A percentile compares a stretch with the other conserved stretches of the same genome.
phyloP scores from a whole-genome alignment of 2,329 filamentous ascomycete species.

The Trichophyton benhamiae region DNA sequence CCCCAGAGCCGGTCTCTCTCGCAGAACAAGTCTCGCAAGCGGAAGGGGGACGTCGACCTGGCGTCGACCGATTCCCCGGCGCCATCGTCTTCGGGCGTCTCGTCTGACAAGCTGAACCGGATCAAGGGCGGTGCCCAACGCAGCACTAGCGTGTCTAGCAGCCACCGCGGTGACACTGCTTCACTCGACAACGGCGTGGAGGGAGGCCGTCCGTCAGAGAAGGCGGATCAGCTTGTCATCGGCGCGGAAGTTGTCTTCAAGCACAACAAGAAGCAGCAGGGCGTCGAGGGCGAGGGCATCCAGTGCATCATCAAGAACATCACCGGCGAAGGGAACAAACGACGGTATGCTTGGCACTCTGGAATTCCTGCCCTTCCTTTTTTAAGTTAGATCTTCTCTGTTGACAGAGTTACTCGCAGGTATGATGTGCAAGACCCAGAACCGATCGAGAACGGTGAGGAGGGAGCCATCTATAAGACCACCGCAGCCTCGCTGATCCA shows the following conservation, averaged over 20 bases:
- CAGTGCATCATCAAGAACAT: slow-evolving; percentile 67
- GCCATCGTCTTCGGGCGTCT: slow-evolving; percentile 26
- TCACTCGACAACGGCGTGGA: slow-evolving; percentile 33
- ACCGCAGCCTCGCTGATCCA: slow-evolving; percentile 65
- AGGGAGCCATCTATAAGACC: slow-evolving; percentile 51
- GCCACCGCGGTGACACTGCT: slow-evolving; percentile 29
- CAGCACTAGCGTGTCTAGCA: slow-evolving; percentile 33
- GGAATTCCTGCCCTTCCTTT: no score
- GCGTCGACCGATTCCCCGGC: slow-evolving; percentile 35
- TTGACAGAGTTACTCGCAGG: slow-evolving; percentile 24
- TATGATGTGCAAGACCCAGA: slow-evolving; percentile 74
- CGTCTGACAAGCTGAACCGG: slow-evolving; percentile 33
- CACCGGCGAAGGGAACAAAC: slow-evolving; percentile 58
- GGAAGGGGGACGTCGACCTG: slow-evolving; percentile 34
- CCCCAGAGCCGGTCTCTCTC: slow-evolving; percentile 26
- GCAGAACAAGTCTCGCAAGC: slow-evolving; percentile 35
- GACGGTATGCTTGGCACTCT: slow-evolving; percentile 34
- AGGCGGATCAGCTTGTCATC: slow-evolving; percentile 32
- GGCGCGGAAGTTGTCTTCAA: slow-evolving; percentile 41
- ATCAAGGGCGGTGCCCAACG: slow-evolving; percentile 31
- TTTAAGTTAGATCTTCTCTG: no score
- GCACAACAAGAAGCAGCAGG: slow-evolving; percentile 39
- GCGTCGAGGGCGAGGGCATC: slow-evolving; percentile 47
- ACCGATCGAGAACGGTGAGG: slow-evolving; percentile 56
- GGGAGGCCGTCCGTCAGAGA: slow-evolving; percentile 33